Conservation (phyloP, 108 stramenopile genomes). For the Cyclostephanos invisitatus region DNA sequence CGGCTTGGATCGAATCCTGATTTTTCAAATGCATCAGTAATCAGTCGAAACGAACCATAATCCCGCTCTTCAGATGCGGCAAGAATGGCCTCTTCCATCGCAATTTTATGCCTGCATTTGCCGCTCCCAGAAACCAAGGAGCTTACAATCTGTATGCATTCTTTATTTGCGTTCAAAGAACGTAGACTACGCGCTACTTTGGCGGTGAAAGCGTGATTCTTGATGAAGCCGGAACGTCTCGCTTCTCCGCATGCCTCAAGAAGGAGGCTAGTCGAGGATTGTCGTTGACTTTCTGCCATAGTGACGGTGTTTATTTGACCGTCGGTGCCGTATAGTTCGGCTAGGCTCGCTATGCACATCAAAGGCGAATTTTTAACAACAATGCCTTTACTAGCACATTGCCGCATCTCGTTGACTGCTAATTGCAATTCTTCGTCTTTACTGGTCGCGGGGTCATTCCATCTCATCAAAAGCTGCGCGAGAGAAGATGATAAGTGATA, state of each 20-base stretch:
- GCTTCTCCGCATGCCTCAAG: slow-evolving; percentile 48
- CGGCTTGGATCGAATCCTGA: slow-evolving; percentile 28
- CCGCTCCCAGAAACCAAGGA: slow-evolving; percentile 24
- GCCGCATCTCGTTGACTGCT: slow-evolving; percentile 60
- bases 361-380: slow-evolving; percentile 46
- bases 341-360: slow-evolving; percentile 45
- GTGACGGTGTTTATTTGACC: background rate
- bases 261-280: slow-evolving; percentile 34
- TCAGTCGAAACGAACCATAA: slow-evolving; percentile 20
- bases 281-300: slow-evolving; percentile 25
- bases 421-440: slow-evolving; percentile 61
- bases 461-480: slow-evolving; percentile 66
- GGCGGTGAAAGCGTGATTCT: slow-evolving; percentile 35
- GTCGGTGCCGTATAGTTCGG: slow-evolving; percentile 20
- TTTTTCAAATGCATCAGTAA: slow-evolving; percentile 24
- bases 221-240: slow-evolving; percentile 30
- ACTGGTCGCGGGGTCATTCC: slow-evolving; percentile 65
- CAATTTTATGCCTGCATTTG: slow-evolving; percentile 29
- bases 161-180: slow-evolving; percentile 36
- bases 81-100: slow-evolving; percentile 41
- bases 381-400: slow-evolving; percentile 35
- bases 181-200: slow-evolving; percentile 38
- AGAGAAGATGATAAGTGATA: background rate
- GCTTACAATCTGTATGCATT: slow-evolving; percentile 35
- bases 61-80: slow-evolving; percentile 36